Evolutionary conservation across 1,139 yeast genomes (phyloP), one percentile per base, ranked within the genome.

Genomic region (Geotrichum reessii): DNA sequence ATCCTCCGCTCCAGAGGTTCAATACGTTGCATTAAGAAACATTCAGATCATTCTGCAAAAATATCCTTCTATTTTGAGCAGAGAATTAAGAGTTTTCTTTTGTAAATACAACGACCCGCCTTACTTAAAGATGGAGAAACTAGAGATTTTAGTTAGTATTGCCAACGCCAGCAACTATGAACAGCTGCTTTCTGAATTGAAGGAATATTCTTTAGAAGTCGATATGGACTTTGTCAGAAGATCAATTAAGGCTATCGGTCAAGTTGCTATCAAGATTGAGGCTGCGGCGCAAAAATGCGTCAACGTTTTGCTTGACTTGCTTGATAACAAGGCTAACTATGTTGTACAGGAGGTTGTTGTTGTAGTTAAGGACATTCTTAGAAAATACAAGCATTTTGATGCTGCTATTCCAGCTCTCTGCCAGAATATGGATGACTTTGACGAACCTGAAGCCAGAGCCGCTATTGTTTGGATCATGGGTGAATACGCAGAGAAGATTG

Each of bases 21-120:
- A 95, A 74, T 95, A 87, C 69, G 97, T 95, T 53, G 96, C 97
- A 0, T 77, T 95, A 68, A 87, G 93, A 71, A 95, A 93, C 72
- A 91, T 95, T 63, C 81, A 97, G 71, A 86, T 95, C 65, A 85
- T 95, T 53, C 78, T 93, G 64, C 97, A 93, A 70, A 87, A 88
- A 70, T 90, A 89, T 71, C 98, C 99, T 3, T 80, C 79, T 58
- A 79, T 93, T 48, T 78, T 93, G 63, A 79, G 87, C 33, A 84
- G 84, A 63, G 97, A 93, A 70, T 78, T 92, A 67, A 81, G 97
- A 64, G 96, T 93, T 8, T 95, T 95, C 68, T 95, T 90, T 76
- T 85, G 93, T 69, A 91, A 91, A 71, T 93, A 91, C 75, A 89
- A 91, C 64, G 99, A 95, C 73, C 99, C 99, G 17, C 78, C 92